Conservation (phyloP, 345 rosid genomes). For the Zanthoxylum bungeanum region DNA sequence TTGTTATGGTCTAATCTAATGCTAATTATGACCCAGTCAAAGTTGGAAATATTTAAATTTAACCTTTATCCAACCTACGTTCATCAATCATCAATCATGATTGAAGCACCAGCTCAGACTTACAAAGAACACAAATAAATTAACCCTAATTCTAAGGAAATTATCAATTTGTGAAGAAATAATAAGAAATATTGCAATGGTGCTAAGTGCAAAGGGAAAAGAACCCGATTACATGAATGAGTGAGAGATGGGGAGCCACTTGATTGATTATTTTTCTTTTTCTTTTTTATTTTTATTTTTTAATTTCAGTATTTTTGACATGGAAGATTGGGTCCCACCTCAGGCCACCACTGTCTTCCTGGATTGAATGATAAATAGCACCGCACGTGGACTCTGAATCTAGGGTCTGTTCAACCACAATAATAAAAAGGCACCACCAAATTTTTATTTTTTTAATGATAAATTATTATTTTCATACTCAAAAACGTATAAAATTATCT, state of each 20-base stretch:
- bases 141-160: not conserved
- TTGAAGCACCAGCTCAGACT: not conserved
- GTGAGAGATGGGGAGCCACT: slow-evolving; percentile 29
- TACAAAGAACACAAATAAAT: not conserved
- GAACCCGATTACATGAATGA: slow-evolving; percentile 27
- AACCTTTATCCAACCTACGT: not conserved
- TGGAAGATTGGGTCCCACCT: slow-evolving; percentile 20
- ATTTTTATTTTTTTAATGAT: not conserved
- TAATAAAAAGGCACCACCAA: slow-evolving; percentile 8
- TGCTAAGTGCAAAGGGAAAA: not conserved
- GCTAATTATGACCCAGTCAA: not conserved
- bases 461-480: too few relatives aligned
- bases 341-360: slow-evolving; percentile 38
- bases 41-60: not conserved
- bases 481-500: too few relatives aligned
- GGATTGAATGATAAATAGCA: slow-evolving; percentile 58
- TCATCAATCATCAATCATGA: not conserved
- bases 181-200: not conserved
- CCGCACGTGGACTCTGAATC: slow-evolving; percentile 77
- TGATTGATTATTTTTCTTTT: not conserved
- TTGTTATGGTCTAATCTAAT: too few relatives aligned
- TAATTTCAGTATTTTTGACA: slow-evolving; percentile 20
- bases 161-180: not conserved
- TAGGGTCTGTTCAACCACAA: slow-evolving; percentile 44
- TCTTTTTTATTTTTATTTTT: not conserved